Percentiles rank a stretch among this genome's conserved stretches.
Conservation (phyloP, 2,329 filamentous ascomycete genomes). For the Neofusicoccum kwambonambiense region DNA sequence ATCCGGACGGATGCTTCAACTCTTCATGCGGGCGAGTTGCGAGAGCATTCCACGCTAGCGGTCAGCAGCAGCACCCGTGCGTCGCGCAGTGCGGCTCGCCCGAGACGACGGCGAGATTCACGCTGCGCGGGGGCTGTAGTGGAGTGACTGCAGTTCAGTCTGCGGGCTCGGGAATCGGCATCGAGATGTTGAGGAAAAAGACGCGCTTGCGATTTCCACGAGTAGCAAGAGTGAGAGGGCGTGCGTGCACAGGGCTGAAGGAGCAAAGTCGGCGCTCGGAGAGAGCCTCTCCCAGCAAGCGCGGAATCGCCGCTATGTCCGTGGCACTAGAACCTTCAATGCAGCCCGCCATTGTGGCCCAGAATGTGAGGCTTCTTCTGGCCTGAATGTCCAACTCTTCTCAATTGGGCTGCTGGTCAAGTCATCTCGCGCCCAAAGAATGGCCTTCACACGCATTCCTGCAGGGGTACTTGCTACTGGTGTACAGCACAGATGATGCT, state of each 20-base stretch:
- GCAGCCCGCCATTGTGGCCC: background rate
- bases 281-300: background rate
- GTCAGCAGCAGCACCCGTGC: background rate
- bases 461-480: too few relatives aligned
- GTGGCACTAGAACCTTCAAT: background rate
- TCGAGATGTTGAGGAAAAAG: background rate
- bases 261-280: slow-evolving; percentile 12
- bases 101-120: slow-evolving; percentile 2
- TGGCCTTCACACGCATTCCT: background rate
- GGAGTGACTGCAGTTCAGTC: background rate
- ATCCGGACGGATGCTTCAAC: too few relatives aligned
- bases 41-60: background rate
- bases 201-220: background rate
- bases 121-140: background rate
- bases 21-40: too few relatives aligned
- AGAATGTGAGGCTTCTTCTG: background rate
- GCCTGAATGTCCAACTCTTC: background rate
- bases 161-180: background rate
- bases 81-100: background rate
- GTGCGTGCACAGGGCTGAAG: background rate
- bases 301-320: background rate
- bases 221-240: background rate
- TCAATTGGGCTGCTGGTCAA: background rate
- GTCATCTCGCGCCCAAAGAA: background rate
- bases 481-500: too few relatives aligned